phyloP scores from a whole-genome alignment of 371 early-diverging fungal genomes.

The Batkoa obscura region DNA sequence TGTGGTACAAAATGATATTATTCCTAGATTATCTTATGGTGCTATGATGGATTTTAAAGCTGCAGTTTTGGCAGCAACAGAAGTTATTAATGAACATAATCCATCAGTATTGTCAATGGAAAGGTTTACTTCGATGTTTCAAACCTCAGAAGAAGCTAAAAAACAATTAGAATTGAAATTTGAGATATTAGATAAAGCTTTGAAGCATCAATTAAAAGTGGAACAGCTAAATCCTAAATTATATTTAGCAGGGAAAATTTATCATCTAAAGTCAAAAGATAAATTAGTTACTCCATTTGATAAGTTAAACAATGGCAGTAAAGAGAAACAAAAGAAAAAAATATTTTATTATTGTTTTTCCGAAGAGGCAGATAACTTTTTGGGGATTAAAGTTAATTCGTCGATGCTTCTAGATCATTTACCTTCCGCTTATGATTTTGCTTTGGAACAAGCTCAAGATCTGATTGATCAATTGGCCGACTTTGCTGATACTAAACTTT shows the following conservation, averaged over 20 bases:
- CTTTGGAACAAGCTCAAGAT: conserved; percentile 3
- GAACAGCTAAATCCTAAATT: neutral
- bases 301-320: too few species aligned
- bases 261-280: neutral
- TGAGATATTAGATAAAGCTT: neutral
- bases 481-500: too few species aligned
- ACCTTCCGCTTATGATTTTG: conserved; percentile 1
- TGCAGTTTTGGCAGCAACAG: conserved; percentile 34
- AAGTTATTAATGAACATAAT: neutral
- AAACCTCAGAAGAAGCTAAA: too few species aligned
- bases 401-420: conserved; percentile 6
- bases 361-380: neutral
- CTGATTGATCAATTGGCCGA: neutral
- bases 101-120: neutral
- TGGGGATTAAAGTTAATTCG: neutral
- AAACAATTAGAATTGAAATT: too few species aligned
- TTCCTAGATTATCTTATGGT: conserved; percentile 61
- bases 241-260: neutral
- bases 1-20: conserved; percentile 56
- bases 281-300: neutral
- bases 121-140: neutral
- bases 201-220: neutral
- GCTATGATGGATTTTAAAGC: conserved; percentile 40
- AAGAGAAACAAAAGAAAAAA: neutral
- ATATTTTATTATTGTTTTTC: neutral